These are phyloP conservation scores for Carpinus viminea DNA, from an alignment of 306 rosid genomes.

Conservation along the genomic window DNA sequence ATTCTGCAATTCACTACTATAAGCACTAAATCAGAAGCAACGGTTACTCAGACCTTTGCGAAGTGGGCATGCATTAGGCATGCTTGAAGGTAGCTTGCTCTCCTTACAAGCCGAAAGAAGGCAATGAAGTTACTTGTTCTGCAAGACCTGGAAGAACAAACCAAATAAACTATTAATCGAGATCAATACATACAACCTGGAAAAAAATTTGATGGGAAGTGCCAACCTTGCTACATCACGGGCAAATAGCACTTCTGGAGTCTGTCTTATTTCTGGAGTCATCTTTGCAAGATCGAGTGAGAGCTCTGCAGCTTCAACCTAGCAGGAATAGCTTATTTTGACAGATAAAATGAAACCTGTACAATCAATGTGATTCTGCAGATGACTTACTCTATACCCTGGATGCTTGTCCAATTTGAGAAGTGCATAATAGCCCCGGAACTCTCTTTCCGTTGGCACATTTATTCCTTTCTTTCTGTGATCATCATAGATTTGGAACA, in stretches of 20 bases:
- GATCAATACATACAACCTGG: conserved; percentile 12
- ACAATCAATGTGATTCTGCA: conserved; percentile 29
- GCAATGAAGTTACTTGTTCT: conserved; percentile 85
- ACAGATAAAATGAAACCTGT: conserved; percentile 32
- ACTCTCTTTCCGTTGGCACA: conserved; percentile 78
- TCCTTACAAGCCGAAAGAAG: conserved; percentile 86
- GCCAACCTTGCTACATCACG: conserved; percentile 89
- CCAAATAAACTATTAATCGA: conserved; percentile 30
- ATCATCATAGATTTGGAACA: conserved; percentile 95
- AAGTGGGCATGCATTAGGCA: conserved; percentile 99
- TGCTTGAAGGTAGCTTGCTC: conserved; percentile 95
- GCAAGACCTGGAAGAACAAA: conserved; percentile 78
- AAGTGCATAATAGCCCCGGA: conserved; percentile 98
- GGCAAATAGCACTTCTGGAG: conserved; percentile 90
- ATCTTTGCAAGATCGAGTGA: conserved; percentile 98
- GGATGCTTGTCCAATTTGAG: conserved; percentile 99
- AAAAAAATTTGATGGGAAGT: conserved; percentile 24
- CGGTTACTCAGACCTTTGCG: conserved; percentile 65
- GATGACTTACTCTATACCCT: conserved; percentile 83
- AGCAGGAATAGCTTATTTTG: conserved; percentile 44
- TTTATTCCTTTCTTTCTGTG: conserved; percentile 90
- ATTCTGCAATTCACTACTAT: neutral
- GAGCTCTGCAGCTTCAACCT: conserved; percentile 99
- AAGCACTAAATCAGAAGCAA: conserved; percentile 25
- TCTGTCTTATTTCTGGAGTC: conserved; percentile 92